Conservation (phyloP, 768 basidiomycete species). For the Lactarius tabidus region DNA sequence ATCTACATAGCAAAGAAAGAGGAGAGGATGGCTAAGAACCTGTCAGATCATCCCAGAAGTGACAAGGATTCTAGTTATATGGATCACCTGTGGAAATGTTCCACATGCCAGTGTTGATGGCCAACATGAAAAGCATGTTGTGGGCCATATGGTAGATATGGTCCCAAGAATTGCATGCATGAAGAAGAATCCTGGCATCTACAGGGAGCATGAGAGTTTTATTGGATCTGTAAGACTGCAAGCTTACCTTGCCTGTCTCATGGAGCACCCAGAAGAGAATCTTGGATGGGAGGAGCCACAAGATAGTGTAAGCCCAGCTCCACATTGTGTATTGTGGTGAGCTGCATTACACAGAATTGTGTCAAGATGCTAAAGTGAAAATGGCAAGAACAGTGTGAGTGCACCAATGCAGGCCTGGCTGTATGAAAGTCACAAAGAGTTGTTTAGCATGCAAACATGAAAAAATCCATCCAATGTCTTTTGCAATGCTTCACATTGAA, state of each 20-base stretch:
- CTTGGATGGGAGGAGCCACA: slow-evolving; percentile 70
- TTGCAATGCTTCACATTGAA: too few species aligned
- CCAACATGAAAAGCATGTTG: slow-evolving; percentile 85
- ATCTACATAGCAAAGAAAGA: slow-evolving; percentile 96
- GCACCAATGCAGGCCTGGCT: too few species aligned
- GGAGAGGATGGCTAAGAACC: slow-evolving; percentile 74
- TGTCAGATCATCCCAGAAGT: slow-evolving; percentile 20
- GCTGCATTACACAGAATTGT: too few species aligned
- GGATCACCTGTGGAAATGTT: slow-evolving; percentile 73
- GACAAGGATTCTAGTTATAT: neutral
- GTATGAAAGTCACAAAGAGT: too few species aligned
- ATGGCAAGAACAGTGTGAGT: too few species aligned
- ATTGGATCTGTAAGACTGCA: neutral
- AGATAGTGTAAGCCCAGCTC: slow-evolving; percentile 88
- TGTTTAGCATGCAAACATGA: too few species aligned
- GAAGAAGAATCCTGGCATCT: slow-evolving; percentile 89
- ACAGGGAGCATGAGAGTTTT: slow-evolving; percentile 20
- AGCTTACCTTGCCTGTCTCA: slow-evolving; percentile 67
- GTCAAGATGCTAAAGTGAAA: too few species aligned
- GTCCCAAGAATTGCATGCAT: slow-evolving; percentile 75
- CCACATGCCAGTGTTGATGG: slow-evolving; percentile 94
- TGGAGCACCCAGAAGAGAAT: slow-evolving; percentile 47
- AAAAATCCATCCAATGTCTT: too few species aligned
- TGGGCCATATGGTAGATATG: slow-evolving; percentile 76
- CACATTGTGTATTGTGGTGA: slow-evolving; percentile 88